Base-by-base conservation (phyloP, 345 rosid species). In the Capsella bursapastoris region DNA sequence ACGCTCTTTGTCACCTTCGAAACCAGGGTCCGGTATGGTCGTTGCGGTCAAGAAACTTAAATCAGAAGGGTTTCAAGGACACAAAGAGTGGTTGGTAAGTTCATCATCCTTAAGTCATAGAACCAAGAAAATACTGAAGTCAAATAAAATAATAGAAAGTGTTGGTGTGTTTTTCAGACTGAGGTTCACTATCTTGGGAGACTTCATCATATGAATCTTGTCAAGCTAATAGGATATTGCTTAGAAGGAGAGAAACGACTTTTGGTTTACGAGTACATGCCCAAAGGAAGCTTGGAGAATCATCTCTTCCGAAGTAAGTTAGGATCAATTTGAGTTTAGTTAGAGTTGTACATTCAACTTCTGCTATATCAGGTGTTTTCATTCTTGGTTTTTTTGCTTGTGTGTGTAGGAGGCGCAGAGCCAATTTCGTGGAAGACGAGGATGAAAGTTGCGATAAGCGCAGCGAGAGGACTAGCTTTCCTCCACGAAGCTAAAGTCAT, bases 51-150 rank as follows among this genome's bases (percentile, higher is more conserved):
- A 93, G 86, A 87, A 84, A 79, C 93, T 93, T 63, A 91, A 89
- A 77, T 86, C 90, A 62, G 96, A 91, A 76, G 98, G 98, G 71
- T 83, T 86, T 80, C 98, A 93, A 77, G 98, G 98, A 38, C 98
- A 91, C 84, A 91, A 93, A 83, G 98, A 93, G 86, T 93, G 98
- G 98, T 66, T 93, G 97, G 98, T 93, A 72, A 27, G 97, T 85
- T 67, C 37, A 61, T 32, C 2, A n/a, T 47, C 38, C 12, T 62
- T 47, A n/a, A 41, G 31, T 50, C 27, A 37, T 50, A 8, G 29
- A 65, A 35, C 1, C 22, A 51, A 34, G 7, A 52, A 43, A 2
- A 2, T 27, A 22, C 25, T 0, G 0, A 22, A 58, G 6, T 44
- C 57, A 58, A 60, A 44, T 9, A 4, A 40, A 34, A 34, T 44